Base-by-base conservation (phyloP, 495 filamentous ascomycete species). In the Hypoxylon crocopeplum region DNA sequence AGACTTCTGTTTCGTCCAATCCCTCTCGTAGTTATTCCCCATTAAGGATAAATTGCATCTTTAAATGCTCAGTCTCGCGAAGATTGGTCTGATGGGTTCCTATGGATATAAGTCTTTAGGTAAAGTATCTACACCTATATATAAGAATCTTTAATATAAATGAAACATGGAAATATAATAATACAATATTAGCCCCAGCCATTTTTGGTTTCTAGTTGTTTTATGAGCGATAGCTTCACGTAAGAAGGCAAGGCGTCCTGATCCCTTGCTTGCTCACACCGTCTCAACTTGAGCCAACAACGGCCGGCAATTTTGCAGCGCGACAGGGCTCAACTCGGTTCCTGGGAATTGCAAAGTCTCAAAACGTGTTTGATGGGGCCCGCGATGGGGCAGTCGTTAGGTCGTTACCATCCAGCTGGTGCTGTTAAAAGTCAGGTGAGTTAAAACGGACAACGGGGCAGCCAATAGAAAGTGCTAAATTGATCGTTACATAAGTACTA, bases 371-470 rank as follows among this genome's bases (percentile, higher is more conserved):
- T 33, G 29, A 54, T 61, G 56, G 49, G 16, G 34, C 39, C 25
- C 32, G 27, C 17, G 34, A 45, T 17, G 47, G 37, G 30, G 22
- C 29, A 48, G 29, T 34, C 24, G 52, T 40, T 41, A 37, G 32
- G 16, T 45, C 47, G 51, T 51, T 66, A 66, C 62, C 62, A 30
- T 56, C 47, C 49, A 41, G 56, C 30, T 56, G 62, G 62, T 52
- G 56, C 42, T 50, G 19, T 52, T 11, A 37, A 27, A 52, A 53
- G 62, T 66, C 62, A 66, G 56, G 56, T 66, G 62, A 66, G 57
- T 32, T 46, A 21, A 30, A 37, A 51, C 19, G 32, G 27, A 12
- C 45, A 34, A 56, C 11, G 39, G 50, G 49, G 46, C 55, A 41
- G 36, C 61, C 61, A 64, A 64, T 64, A 22, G 36, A 16, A n/a